Evolutionary conservation across 208 protist species (phyloP), one percentile per base, ranked within the genome.

Genomic region (Naegleria fowleri): DNA sequence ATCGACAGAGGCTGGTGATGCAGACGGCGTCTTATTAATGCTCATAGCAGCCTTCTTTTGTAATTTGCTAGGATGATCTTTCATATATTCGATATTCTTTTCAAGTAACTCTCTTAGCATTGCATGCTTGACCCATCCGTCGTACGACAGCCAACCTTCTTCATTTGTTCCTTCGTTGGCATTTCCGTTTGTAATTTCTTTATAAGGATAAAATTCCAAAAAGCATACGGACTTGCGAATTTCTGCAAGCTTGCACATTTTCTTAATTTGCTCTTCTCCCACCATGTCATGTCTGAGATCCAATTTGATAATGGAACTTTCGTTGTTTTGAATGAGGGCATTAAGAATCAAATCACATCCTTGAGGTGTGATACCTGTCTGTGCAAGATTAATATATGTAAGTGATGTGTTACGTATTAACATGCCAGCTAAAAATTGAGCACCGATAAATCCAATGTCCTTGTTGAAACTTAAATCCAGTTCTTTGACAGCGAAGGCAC

Each of bases 391-490:
- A 13, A 88, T 11, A 6, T 43, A 58, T 43, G 39, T 51, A 6
- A 88, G 22, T n/a, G 43, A 58, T 22, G 22, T 51, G 55, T 88
- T 88, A 6, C 55, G n/a, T 51, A 13, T 22, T 39, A 88, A 38
- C 6, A 29, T 36, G 15, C 16, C 16, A 22, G n/a, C 13, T 40
- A 88, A 39, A 88, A 58, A 29, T 40, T 33, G 13, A 29, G 43
- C 85, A 19, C 41, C 43, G 19, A 29, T 29, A 5, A 39, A 39
- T 16, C 11, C 25, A 33, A 33, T 38, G 5, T 43, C 9, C 22
- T n/a, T 25, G 38, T 88, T 88, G 55, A 33, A n/a, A 88, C 85
- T 88, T 29, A 88, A 58, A 88, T 88, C 85, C 19, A 88, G 40
- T 29, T 88, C 85, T 58, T 39, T 88, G 9, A 88, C 16, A 36